Percentiles rank a stretch among this genome's conserved stretches.
These are phyloP conservation scores for Cutaneotrichosporon sp. DNA, from an alignment of 1,284 basidiomycete species.

Conservation along the genomic window DNA sequence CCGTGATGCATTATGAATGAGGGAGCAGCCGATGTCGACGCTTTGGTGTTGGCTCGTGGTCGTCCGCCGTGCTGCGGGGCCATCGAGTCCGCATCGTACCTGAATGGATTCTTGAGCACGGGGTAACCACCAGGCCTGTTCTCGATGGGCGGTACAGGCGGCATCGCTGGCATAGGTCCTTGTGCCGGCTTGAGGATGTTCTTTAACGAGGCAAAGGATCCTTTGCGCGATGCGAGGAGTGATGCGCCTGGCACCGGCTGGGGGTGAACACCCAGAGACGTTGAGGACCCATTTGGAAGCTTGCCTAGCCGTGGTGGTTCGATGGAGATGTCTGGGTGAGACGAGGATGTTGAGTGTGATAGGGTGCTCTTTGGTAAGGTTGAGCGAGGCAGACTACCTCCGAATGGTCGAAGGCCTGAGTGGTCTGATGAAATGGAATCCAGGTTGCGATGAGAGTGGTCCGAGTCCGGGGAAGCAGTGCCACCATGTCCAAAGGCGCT, in stretches of 20 bases:
- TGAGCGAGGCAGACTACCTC: background rate
- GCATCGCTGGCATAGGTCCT: conserved; percentile 20
- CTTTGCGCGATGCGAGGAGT: conserved; percentile 59
- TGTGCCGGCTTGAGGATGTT: conserved; percentile 68
- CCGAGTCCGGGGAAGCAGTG: conserved; percentile 15
- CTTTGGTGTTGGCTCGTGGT: conserved; percentile 14
- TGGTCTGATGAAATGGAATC: conserved; percentile 25
- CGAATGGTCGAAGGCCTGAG: background rate
- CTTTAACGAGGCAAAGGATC: conserved; percentile 76
- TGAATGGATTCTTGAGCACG: conserved; percentile 45
- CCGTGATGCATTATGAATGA: conserved; percentile 16
- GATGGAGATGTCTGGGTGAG: conserved; percentile 9
- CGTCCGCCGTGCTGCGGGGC: conserved; percentile 16
- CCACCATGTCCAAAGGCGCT: conserved; percentile 18
- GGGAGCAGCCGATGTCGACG: conserved; percentile 2
- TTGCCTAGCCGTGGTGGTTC: conserved; percentile 29
- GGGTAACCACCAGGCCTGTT: conserved; percentile 32
- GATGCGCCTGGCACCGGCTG: conserved; percentile 19
- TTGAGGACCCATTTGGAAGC: conserved; percentile 44
- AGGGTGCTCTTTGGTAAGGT: background rate
- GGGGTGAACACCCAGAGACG: conserved; percentile 40
- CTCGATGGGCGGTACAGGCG: conserved; percentile 36
- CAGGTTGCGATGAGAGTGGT: conserved; percentile 24
- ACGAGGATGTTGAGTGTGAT: conserved; percentile 5
- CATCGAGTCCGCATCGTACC: conserved; percentile 30